Evolutionary conservation across 306 rosid genomes (phyloP).

Genomic region (cucumber (Cucumis sativus)): Cucumber_9930_V3 NC_026660.2:29207001-29207500

Average conservation of each 20-base stretch:
- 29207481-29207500: slow-evolving; percentile 31
- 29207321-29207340: neutral
- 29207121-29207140: too few relatives aligned
- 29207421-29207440: neutral
- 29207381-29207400: neutral
- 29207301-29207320: neutral
- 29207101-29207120: too few relatives aligned
- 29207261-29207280: neutral
- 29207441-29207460: neutral
- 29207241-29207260: neutral
- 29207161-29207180: neutral
- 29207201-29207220: neutral
- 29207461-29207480: slow-evolving; percentile 1
- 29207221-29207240: neutral
- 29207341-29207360: neutral
- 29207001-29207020: neutral
- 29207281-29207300: neutral
- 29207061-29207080: neutral
- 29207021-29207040: neutral
- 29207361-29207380: neutral
- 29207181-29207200: neutral
- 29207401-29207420: neutral
- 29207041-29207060: neutral
- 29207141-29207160: neutral
- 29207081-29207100: too few relatives aligned